Conservation (phyloP, 805 yeast genomes). For the Starmerella khaoyaiensis region DNA sequence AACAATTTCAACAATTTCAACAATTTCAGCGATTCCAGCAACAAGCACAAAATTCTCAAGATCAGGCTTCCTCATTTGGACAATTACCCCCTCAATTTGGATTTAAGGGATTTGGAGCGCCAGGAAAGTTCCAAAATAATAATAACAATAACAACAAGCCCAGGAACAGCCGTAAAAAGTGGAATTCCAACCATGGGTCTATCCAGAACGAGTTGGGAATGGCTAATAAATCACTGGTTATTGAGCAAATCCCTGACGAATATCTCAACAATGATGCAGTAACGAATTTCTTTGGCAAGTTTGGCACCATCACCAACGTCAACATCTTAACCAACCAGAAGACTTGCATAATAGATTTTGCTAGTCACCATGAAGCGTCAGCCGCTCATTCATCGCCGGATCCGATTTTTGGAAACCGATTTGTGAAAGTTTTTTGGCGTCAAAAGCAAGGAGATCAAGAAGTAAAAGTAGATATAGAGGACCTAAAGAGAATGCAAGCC, state of each 20-base stretch:
- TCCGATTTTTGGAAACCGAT: conserved; percentile 38
- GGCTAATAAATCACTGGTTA: conserved; percentile 28
- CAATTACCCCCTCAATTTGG: conserved; percentile 7
- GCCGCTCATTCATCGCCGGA: conserved; percentile 35
- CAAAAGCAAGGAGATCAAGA: conserved; percentile 17
- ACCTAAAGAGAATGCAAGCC: conserved; percentile 29
- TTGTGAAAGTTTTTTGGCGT: conserved; percentile 37
- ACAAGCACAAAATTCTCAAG: background rate
- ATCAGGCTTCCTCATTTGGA: background rate
- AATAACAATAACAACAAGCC: conserved; percentile 1
- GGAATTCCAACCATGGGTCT: conserved; percentile 1
- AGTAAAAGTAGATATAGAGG: conserved; percentile 31
- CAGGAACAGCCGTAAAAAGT: background rate
- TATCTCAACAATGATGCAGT: conserved; percentile 29
- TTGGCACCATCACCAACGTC: conserved; percentile 31
- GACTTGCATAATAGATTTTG: conserved; percentile 33
- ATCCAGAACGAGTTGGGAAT: conserved; percentile 22
- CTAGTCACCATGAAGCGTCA: conserved; percentile 30
- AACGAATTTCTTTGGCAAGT: conserved; percentile 31
- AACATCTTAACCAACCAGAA: conserved; percentile 23
- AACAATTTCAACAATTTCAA: background rate
- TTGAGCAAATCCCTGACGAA: conserved; percentile 36
- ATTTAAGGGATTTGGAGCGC: conserved; percentile 4
- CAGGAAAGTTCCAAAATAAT: background rate
- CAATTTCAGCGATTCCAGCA: background rate